These are phyloP conservation scores for Talaromyces proteolyticus DNA, from an alignment of 495 filamentous ascomycete species.

Conservation along the genomic window DNA sequence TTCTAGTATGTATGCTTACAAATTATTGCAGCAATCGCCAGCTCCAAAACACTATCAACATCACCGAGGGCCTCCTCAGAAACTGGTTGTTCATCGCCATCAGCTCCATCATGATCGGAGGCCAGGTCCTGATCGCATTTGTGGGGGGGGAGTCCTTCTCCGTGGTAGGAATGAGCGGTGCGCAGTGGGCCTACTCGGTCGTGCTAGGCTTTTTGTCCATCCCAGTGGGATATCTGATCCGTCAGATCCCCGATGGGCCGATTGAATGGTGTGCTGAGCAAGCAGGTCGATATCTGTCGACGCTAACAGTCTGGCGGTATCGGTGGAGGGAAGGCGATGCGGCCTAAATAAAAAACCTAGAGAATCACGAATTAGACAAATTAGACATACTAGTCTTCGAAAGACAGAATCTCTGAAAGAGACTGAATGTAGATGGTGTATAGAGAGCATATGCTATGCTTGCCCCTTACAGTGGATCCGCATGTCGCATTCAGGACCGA, in stretches of 20 bases:
- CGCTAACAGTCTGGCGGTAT: background rate
- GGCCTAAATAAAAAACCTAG: background rate
- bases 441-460: no score
- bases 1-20: no score
- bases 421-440: no score
- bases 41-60: slow-evolving; percentile 84
- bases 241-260: slow-evolving; percentile 67
- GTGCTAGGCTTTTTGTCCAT: slow-evolving; percentile 65
- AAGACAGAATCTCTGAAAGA: no score
- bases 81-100: slow-evolving; percentile 84
- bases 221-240: slow-evolving; percentile 67
- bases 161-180: slow-evolving; percentile 51
- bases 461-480: no score
- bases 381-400: no score
- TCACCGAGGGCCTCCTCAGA: slow-evolving; percentile 73
- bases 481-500: no score
- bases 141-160: slow-evolving; percentile 69
- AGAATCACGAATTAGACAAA: background rate
- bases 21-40: slow-evolving; percentile 52
- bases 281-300: background rate
- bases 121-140: slow-evolving; percentile 73
- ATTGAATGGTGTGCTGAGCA: slow-evolving; percentile 25
- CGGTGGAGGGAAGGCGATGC: background rate
- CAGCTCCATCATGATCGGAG: slow-evolving; percentile 74
- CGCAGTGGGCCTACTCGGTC: slow-evolving; percentile 71